A percentile compares a stretch with the other conserved stretches of the same genome.
phyloP scores from a whole-genome alignment of 2,329 filamentous ascomycete genomes.

The Bipolaris zeicola region DNA sequence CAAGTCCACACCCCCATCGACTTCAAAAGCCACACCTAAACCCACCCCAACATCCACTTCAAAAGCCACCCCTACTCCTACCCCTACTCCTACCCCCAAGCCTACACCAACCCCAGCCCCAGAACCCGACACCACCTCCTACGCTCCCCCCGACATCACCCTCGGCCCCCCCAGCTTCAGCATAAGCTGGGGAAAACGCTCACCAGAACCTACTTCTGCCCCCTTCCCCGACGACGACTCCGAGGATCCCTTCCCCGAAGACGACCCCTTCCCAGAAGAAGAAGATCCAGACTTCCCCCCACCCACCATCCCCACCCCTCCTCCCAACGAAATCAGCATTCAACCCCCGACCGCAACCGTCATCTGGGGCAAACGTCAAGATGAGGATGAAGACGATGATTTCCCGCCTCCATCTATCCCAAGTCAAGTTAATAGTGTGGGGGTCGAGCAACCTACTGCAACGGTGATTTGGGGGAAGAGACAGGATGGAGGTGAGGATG shows the following conservation, averaged over 20 bases:
- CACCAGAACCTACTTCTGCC: not conserved
- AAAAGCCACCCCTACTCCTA: constrained; percentile 11
- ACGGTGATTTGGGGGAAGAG: constrained; percentile 12
- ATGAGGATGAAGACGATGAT: not conserved
- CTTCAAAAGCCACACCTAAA: constrained; percentile 9
- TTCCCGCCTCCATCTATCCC: not conserved
- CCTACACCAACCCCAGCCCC: constrained; percentile 1
- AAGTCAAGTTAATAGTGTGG: not conserved
- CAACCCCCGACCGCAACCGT: constrained; percentile 17
- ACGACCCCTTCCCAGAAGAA: constrained; percentile 4
- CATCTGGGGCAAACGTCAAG: constrained; percentile 15
- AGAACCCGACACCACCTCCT: not conserved
- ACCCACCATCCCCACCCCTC: constrained; percentile 11
- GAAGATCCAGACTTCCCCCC: constrained; percentile 19
- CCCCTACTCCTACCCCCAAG: constrained; percentile 5
- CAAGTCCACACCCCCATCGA: constrained; percentile 6
- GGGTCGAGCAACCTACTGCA: constrained; percentile 3
- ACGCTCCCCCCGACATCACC: constrained; percentile 16
- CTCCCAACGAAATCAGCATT: constrained; percentile 19
- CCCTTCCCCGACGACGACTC: not conserved
- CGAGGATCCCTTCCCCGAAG: not conserved
- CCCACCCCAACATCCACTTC: constrained; percentile 9
- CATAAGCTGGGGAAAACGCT: constrained; percentile 12
- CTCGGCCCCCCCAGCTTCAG: constrained; percentile 17
- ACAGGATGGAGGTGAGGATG: not conserved